A percentile compares a stretch with the other conserved stretches of the same genome.
phyloP scores from a whole-genome alignment of 345 rosid species.

The Boechera divaricarpa region DNA sequence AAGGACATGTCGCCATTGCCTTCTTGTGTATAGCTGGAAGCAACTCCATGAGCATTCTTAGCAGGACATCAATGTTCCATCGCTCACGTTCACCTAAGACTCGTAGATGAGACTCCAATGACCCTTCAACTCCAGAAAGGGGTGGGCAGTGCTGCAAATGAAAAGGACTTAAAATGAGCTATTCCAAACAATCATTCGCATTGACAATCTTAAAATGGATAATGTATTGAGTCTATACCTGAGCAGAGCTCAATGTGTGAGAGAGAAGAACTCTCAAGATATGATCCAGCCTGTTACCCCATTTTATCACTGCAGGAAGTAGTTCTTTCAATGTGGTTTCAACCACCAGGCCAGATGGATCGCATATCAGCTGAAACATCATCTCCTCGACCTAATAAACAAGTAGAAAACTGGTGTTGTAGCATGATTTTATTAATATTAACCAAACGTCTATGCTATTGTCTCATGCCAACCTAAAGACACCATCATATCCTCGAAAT shows the following conservation, averaged over 20 bases:
- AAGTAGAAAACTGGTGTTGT: constrained; percentile 44
- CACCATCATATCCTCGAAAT: constrained; percentile 58
- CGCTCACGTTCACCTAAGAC: constrained; percentile 94
- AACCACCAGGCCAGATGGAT: constrained; percentile 95
- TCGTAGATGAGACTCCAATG: constrained; percentile 85
- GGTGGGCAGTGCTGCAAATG: constrained; percentile 83
- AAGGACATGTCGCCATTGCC: constrained; percentile 85
- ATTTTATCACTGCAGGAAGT: constrained; percentile 78
- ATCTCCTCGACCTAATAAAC: constrained; percentile 85
- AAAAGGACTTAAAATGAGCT: constrained; percentile 19
- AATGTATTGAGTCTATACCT: constrained; percentile 54
- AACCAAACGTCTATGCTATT: constrained; percentile 41
- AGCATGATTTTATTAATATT: constrained; percentile 31
- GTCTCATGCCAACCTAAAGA: constrained; percentile 52
- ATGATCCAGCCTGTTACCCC: constrained; percentile 90
- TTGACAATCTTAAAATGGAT: constrained; percentile 11
- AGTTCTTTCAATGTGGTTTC: constrained; percentile 84
- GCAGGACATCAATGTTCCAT: constrained; percentile 88
- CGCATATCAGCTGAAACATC: constrained; percentile 91
- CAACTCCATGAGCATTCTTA: constrained; percentile 80
- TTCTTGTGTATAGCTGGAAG: constrained; percentile 73
- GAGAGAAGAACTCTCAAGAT: constrained; percentile 78
- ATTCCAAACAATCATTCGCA: constrained; percentile 36
- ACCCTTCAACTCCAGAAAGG: constrained; percentile 95
- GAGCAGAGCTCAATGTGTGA: constrained; percentile 72